Evolutionary conservation across 106 monocot species (phyloP).

Genomic region (Dendrobium catenatum): DNA sequence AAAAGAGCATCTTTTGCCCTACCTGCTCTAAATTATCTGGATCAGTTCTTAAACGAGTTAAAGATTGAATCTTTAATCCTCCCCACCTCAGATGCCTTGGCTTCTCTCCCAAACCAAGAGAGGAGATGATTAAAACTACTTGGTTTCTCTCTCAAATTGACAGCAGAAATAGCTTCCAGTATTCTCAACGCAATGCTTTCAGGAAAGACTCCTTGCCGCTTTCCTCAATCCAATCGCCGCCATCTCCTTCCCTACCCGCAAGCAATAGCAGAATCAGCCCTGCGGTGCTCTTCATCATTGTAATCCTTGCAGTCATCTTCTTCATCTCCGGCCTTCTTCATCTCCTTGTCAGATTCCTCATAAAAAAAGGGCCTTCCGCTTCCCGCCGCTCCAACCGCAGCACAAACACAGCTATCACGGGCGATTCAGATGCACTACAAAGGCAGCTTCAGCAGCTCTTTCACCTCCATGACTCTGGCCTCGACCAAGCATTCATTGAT

Average conservation of each 20-base stretch:
- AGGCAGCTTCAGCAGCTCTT: constrained; percentile 93
- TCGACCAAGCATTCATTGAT: constrained; percentile 91
- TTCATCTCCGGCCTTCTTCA: constrained; percentile 87
- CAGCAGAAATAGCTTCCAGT: not conserved
- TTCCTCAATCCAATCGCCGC: constrained; percentile 16
- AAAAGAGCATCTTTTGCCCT: constrained; percentile 21
- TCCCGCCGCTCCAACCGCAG: constrained; percentile 11
- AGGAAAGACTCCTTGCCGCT: constrained; percentile 24
- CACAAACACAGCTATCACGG: constrained; percentile 14
- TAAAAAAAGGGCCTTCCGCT: constrained; percentile 30
- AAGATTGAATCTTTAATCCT: constrained; percentile 8
- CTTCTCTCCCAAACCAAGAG: constrained; percentile 11
- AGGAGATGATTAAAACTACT: constrained; percentile 19
- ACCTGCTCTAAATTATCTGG: constrained; percentile 22
- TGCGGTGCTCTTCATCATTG: constrained; percentile 77
- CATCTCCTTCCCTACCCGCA: constrained; percentile 20
- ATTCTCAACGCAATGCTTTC: not conserved
- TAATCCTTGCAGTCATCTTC: constrained; percentile 85
- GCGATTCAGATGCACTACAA: constrained; percentile 50
- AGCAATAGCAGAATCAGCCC: constrained; percentile 61
- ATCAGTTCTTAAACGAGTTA: not conserved
- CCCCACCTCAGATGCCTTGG: constrained; percentile 14
- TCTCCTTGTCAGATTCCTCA: constrained; percentile 67
- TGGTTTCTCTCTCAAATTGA: constrained; percentile 17
- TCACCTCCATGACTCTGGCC: constrained; percentile 86